phyloP scores from a whole-genome alignment of 148 eudicot genomes.

The Vaccinium myrtillus region DNA sequence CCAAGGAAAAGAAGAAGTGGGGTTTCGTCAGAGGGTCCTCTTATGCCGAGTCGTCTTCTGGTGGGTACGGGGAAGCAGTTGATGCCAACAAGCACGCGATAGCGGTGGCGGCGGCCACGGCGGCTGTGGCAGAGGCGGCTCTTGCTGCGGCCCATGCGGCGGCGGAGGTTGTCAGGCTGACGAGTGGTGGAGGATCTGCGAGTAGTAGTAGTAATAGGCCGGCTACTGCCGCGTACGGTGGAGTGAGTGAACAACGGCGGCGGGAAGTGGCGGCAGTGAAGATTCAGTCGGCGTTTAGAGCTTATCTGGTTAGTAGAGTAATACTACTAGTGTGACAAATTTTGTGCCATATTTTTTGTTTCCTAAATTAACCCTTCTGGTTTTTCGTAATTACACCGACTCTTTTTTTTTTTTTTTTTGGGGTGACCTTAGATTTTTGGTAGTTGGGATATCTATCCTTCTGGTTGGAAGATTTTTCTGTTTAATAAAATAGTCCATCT shows the following conservation, averaged over 20 bases:
- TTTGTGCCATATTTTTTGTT: not conserved
- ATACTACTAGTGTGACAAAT: not conserved
- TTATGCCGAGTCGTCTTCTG: not conserved
- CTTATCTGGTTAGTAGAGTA: slow-evolving; percentile 71
- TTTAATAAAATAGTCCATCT: not conserved
- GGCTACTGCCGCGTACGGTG: not conserved
- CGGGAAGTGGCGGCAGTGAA: slow-evolving; percentile 62
- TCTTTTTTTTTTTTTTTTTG: too few species aligned
- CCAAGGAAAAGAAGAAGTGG: slow-evolving; percentile 23
- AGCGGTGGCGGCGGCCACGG: slow-evolving; percentile 89
- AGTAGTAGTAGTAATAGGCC: slow-evolving; percentile 25
- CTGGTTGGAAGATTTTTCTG: not conserved
- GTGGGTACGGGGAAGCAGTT: slow-evolving; percentile 19
- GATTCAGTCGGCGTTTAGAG: slow-evolving; percentile 94
- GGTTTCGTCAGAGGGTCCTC: not conserved
- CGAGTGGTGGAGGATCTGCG: slow-evolving; percentile 39
- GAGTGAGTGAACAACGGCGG: slow-evolving; percentile 27
- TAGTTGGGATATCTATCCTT: not conserved
- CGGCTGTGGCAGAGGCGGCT: slow-evolving; percentile 92
- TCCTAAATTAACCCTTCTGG: not conserved
- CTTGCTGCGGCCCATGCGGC: slow-evolving; percentile 91
- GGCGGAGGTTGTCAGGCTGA: slow-evolving; percentile 82
- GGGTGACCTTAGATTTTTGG: slow-evolving; percentile 1
- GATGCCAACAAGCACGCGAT: slow-evolving; percentile 85
- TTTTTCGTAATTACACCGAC: not conserved